Evolutionary conservation across 2,329 filamentous ascomycete species (phyloP).

Genomic region (Cercospora citrullina): DNA sequence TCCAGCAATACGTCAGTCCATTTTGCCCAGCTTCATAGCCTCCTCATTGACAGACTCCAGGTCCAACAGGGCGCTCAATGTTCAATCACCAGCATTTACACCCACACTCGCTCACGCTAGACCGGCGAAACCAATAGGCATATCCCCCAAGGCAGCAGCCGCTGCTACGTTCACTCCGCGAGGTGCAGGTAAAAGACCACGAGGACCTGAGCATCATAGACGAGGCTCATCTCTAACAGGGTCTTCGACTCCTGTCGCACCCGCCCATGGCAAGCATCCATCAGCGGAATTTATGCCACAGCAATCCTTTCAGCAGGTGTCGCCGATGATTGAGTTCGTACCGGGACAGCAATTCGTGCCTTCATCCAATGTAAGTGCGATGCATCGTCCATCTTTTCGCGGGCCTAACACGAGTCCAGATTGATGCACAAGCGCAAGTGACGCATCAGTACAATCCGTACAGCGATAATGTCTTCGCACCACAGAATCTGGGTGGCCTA

Average conservation of each 20-base stretch:
- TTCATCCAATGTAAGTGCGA: slow-evolving; percentile 45
- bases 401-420: slow-evolving; percentile 13
- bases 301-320: slow-evolving; percentile 43
- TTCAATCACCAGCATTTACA: slow-evolving; percentile 88
- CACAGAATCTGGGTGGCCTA: slow-evolving; percentile 31
- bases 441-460: slow-evolving; percentile 41
- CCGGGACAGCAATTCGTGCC: slow-evolving; percentile 55
- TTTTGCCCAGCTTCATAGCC: neutral
- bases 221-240: slow-evolving; percentile 32
- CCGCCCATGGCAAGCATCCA: slow-evolving; percentile 48
- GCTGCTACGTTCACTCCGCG: slow-evolving; percentile 83
- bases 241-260: slow-evolving; percentile 43
- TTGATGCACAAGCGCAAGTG: slow-evolving; percentile 33
- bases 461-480: slow-evolving; percentile 46
- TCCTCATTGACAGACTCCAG: slow-evolving; percentile 20
- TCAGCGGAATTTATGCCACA: slow-evolving; percentile 46
- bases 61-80: slow-evolving; percentile 76
- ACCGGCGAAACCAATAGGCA: slow-evolving; percentile 67
- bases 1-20: slow-evolving; percentile 30
- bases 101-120: slow-evolving; percentile 51
- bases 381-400: neutral
- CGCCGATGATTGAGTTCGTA: slow-evolving; percentile 49
- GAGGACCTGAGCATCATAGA: slow-evolving; percentile 11
- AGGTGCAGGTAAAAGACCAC: slow-evolving; percentile 36
- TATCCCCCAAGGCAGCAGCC: slow-evolving; percentile 86